These are phyloP conservation scores for Blumeria graminis DNA, from an alignment of 2,329 filamentous ascomycete species.

Conservation along the genomic window DNA sequence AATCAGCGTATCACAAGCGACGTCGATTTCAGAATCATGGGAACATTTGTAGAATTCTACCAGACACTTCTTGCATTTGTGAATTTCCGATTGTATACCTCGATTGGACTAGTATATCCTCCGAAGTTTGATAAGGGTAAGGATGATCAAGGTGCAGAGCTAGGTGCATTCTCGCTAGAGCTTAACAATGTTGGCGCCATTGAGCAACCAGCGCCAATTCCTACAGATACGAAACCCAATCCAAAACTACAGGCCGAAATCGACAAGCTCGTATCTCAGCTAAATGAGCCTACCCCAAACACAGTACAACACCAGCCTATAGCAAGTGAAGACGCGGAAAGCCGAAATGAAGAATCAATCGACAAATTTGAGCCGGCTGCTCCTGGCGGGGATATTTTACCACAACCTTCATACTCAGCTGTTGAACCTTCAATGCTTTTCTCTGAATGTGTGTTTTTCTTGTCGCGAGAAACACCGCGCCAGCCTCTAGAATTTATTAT, in stretches of 20 bases:
- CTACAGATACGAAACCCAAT: slow-evolving; percentile 30
- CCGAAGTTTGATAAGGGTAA: slow-evolving; percentile 75
- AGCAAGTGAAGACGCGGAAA: slow-evolving; percentile 16
- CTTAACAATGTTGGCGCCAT: slow-evolving; percentile 36
- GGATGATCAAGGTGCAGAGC: slow-evolving; percentile 73
- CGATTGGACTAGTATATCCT: slow-evolving; percentile 77
- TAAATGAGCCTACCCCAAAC: slow-evolving; percentile 28
- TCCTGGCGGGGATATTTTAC: slow-evolving; percentile 62
- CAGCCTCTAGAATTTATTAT: slow-evolving; percentile 82
- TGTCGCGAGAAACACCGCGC: slow-evolving; percentile 81
- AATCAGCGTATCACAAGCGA: slow-evolving; percentile 85
- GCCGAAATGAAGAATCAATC: slow-evolving; percentile 36
- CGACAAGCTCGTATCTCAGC: slow-evolving; percentile 42
- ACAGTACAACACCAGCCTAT: slow-evolving; percentile 21
- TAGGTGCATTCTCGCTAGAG: slow-evolving; percentile 78
- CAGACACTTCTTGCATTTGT: slow-evolving; percentile 87
- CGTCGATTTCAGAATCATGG: slow-evolving; percentile 97
- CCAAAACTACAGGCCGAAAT: slow-evolving; percentile 40
- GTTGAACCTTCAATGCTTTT: slow-evolving; percentile 55
- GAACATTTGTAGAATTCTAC: slow-evolving; percentile 96
- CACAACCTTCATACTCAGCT: slow-evolving; percentile 46
- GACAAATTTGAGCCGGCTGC: slow-evolving; percentile 80
- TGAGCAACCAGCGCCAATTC: slow-evolving; percentile 26
- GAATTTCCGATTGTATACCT: slow-evolving; percentile 86
- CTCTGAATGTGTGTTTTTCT: slow-evolving; percentile 68